Evolutionary conservation across 1,284 basidiomycete species (phyloP).

Genomic region (Anthracocystis walkeri): DNA sequence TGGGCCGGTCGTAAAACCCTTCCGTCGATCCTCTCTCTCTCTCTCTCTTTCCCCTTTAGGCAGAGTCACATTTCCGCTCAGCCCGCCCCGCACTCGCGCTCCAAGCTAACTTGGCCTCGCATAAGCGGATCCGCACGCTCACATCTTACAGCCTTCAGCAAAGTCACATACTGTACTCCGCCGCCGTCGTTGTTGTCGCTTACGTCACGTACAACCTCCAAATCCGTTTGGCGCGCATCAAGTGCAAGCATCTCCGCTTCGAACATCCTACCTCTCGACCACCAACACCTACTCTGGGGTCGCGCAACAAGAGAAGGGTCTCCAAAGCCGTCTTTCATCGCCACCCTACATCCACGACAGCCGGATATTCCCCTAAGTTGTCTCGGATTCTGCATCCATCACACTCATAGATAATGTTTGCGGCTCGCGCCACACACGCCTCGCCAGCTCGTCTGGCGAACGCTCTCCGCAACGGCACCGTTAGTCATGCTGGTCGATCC

Average conservation of each 20-base stretch:
- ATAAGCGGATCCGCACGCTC: background rate
- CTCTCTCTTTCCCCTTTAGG: background rate
- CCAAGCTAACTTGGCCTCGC: too few relatives aligned
- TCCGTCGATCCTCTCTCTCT: conserved; percentile 5
- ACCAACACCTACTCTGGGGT: background rate
- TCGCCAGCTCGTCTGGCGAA: conserved; percentile 41
- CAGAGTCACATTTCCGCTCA: conserved; percentile 4
- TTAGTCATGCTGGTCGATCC: conserved; percentile 23
- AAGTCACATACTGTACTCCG: background rate
- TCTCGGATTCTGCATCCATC: background rate
- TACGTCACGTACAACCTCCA: background rate
- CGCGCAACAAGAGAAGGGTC: background rate
- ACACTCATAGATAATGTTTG: conserved; percentile 23
- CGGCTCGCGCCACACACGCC: conserved; percentile 36
- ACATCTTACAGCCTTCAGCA: background rate
- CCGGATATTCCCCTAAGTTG: background rate
- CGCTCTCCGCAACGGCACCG: conserved; percentile 23
- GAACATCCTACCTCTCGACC: background rate
- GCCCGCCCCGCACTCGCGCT: background rate
- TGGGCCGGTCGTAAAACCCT: conserved; percentile 7
- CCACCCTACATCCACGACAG: background rate
- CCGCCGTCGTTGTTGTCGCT: conserved; percentile 2
- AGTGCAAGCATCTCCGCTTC: conserved; percentile 1
- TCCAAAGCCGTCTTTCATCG: background rate
- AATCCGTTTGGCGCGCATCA: too few relatives aligned